Conservation (phyloP, 1,284 basidiomycete genomes). For the Pholiota adiposa region DNA sequence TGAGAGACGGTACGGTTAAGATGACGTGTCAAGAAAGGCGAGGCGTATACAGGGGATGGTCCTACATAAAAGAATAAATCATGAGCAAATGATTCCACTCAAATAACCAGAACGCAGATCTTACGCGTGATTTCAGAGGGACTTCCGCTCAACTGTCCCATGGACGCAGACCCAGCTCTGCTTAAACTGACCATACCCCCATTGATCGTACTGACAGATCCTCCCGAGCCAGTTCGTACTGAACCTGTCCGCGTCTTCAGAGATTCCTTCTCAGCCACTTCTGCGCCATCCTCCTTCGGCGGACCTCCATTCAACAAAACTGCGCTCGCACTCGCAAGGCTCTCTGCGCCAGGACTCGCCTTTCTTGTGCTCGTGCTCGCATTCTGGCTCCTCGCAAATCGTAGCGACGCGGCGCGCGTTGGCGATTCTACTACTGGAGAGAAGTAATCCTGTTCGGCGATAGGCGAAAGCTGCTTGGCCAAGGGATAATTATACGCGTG, state of each 20-base stretch:
- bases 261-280: constrained; percentile 20
- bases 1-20: constrained; percentile 60
- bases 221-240: constrained; percentile 16
- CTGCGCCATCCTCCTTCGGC: constrained; percentile 8
- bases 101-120: constrained; percentile 16
- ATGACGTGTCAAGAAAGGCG: constrained; percentile 58
- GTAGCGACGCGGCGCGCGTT: constrained; percentile 16
- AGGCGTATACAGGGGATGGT: constrained; percentile 42
- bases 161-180: constrained; percentile 24
- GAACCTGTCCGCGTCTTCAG: constrained; percentile 18
- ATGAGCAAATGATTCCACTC: not conserved
- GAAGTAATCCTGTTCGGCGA: constrained; percentile 57
- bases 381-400: constrained; percentile 10
- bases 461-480: constrained; percentile 54
- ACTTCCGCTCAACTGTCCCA: constrained; percentile 27
- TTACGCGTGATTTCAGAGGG: constrained; percentile 39
- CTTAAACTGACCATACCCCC: constrained; percentile 17
- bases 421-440: constrained; percentile 38
- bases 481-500: constrained; percentile 39
- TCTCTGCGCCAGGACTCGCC: constrained; percentile 20
- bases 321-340: constrained; percentile 8
- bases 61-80: constrained; percentile 27
- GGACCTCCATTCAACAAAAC: not conserved
- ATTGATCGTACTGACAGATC: constrained; percentile 19
- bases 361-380: constrained; percentile 8